Evolutionary conservation across 495 filamentous ascomycete genomes (phyloP).

Genomic region (Penicillium flavigenum): DNA sequence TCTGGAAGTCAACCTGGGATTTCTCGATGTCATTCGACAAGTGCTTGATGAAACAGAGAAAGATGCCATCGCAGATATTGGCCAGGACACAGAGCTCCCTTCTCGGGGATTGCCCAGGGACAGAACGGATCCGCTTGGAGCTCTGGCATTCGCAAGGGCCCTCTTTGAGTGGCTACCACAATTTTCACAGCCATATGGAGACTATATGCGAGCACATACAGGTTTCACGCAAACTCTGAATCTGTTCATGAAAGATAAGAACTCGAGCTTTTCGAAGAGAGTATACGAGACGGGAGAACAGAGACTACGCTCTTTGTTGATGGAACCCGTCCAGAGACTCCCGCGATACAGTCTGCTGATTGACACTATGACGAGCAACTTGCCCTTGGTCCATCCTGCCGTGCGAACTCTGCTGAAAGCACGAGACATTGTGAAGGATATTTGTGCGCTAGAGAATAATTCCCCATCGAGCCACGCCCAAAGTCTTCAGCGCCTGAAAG

Average conservation of each 20-base stretch:
- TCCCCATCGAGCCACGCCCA: constrained; percentile 63
- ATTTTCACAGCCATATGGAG: constrained; percentile 83
- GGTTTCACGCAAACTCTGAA: constrained; percentile 79
- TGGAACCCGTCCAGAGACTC: constrained; percentile 93
- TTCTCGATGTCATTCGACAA: constrained; percentile 69
- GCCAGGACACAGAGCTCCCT: constrained; percentile 51
- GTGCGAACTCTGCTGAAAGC: constrained; percentile 77
- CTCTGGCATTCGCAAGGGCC: constrained; percentile 68
- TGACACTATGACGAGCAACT: constrained; percentile 82
- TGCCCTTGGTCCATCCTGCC: constrained; percentile 81
- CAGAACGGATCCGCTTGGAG: constrained; percentile 68
- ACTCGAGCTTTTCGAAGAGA: constrained; percentile 75
- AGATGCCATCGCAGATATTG: constrained; percentile 68
- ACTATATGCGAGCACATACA: constrained; percentile 84
- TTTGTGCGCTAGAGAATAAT: constrained; percentile 81
- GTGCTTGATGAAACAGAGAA: constrained; percentile 82
- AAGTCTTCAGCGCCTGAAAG: constrained; percentile 67
- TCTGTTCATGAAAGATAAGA: constrained; percentile 64
- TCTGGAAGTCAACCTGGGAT: constrained; percentile 72
- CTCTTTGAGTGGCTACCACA: constrained; percentile 87
- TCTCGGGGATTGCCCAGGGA: constrained; percentile 44
- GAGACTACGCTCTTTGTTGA: constrained; percentile 82
- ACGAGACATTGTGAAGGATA: constrained; percentile 87
- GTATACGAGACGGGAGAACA: constrained; percentile 89
- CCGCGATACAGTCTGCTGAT: constrained; percentile 95